These are phyloP conservation scores for Alternaria burnsii DNA, from an alignment of 2,329 filamentous ascomycete species.

Conservation along the genomic window DNA sequence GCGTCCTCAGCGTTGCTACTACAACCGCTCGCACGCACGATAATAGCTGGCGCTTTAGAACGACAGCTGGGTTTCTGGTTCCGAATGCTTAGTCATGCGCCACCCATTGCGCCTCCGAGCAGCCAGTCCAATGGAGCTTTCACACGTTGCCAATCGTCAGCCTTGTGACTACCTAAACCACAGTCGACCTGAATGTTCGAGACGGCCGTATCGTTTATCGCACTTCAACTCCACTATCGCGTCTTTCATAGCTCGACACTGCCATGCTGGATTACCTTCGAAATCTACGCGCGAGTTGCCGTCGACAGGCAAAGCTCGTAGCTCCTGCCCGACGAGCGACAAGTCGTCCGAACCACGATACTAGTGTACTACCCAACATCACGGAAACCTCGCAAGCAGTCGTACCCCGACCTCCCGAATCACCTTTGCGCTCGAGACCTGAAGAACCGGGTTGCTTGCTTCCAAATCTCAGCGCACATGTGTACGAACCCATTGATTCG, in stretches of 20 bases:
- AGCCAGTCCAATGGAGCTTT: not conserved
- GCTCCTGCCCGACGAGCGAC: not conserved
- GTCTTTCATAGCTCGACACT: not conserved
- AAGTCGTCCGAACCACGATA: not conserved
- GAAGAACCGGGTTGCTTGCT: too few species aligned
- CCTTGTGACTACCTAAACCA: not conserved
- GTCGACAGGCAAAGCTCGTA: not conserved
- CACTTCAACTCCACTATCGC: not conserved
- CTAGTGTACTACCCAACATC: not conserved
- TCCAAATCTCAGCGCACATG: too few species aligned
- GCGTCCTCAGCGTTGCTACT: not conserved
- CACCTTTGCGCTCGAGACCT: too few species aligned
- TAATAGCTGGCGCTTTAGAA: not conserved
- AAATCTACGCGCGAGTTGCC: rapidly evolving
- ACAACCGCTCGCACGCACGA: rapidly evolving
- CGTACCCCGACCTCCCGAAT: too few species aligned
- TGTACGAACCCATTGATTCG: too few species aligned
- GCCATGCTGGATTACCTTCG: rapidly evolving
- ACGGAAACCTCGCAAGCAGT: too few species aligned
- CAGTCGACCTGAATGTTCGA: not conserved
- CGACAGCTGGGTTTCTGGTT: rapidly evolving
- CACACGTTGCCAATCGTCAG: not conserved
- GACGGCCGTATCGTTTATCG: too few species aligned
- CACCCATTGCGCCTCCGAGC: not conserved
- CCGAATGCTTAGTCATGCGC: not conserved